Evolutionary conservation across 257 asterid genomes (phyloP).

Genomic region (Capsicum rhomboideum): DNA sequence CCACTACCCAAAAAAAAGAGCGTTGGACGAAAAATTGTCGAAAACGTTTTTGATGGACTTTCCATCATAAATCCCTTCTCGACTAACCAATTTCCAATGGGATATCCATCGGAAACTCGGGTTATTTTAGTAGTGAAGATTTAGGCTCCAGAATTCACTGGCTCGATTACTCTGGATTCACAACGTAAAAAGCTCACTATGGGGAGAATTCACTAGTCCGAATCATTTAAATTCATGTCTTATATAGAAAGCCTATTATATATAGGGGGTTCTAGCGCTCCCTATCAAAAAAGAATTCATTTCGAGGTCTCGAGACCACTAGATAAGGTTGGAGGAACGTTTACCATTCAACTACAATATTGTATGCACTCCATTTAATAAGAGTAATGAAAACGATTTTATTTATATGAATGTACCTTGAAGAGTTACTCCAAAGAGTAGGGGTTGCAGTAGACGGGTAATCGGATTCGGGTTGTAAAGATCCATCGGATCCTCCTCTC

Average conservation of each 20-base stretch:
- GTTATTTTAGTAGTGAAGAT: too few relatives aligned
- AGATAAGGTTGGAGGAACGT: neutral
- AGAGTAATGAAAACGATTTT: neutral
- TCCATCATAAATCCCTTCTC: neutral
- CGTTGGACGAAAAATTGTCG: too few relatives aligned
- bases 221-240: neutral
- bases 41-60: too few relatives aligned
- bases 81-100: neutral
- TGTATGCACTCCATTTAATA: too few relatives aligned
- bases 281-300: neutral
- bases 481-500: slow-evolving; percentile 49
- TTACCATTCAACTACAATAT: too few relatives aligned
- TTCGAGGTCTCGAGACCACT: neutral
- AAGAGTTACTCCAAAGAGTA: slow-evolving; percentile 87
- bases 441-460: slow-evolving; percentile 36
- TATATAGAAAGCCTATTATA: neutral
- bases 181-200: neutral
- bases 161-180: neutral
- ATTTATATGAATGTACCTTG: slow-evolving; percentile 39
- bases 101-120: too few relatives aligned
- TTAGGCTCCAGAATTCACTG: neutral
- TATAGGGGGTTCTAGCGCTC: neutral
- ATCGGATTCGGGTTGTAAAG: slow-evolving; percentile 44
- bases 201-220: neutral
- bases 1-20: too few relatives aligned